phyloP scores from a whole-genome alignment of 2,329 filamentous ascomycete species.

The Eutypella sp. region DNA sequence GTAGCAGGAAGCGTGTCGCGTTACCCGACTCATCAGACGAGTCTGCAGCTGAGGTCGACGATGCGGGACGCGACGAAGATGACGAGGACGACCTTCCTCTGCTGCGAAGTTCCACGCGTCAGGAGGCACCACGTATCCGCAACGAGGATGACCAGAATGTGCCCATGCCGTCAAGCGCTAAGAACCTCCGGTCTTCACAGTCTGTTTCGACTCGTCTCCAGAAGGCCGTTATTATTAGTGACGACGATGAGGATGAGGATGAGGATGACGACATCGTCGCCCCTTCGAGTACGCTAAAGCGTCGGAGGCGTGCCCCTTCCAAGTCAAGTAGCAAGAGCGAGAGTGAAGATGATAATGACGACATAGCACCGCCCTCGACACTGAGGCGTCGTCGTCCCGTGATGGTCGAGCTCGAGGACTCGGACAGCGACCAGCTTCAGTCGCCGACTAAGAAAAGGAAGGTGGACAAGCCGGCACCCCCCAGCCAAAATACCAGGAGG shows the following conservation, averaged over 20 bases:
- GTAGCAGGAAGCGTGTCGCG: constrained; percentile 4
- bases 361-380: constrained; percentile 7
- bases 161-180: constrained; percentile 1
- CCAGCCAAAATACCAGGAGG: constrained; percentile 2
- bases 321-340: not conserved
- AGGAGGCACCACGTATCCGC: not conserved
- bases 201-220: constrained; percentile 24
- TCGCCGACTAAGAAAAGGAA: constrained; percentile 27
- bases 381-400: constrained; percentile 9
- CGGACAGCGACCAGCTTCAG: constrained; percentile 14
- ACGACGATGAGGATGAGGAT: constrained; percentile 15
- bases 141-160: constrained; percentile 8
- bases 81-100: constrained; percentile 15
- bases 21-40: constrained; percentile 20
- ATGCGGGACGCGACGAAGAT: constrained; percentile 14
- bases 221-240: constrained; percentile 17
- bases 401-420: constrained; percentile 16
- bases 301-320: not conserved
- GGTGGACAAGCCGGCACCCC: constrained; percentile 6
- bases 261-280: constrained; percentile 6
- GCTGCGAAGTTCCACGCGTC: constrained; percentile 6
- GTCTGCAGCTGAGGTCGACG: constrained; percentile 16
- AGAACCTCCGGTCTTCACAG: constrained; percentile 21
- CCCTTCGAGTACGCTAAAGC: constrained; percentile 3
- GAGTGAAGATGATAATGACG: constrained; percentile 10